phyloP scores from a whole-genome alignment of 1,139 yeast species.

The Suhomyces guaymorum region DNA sequence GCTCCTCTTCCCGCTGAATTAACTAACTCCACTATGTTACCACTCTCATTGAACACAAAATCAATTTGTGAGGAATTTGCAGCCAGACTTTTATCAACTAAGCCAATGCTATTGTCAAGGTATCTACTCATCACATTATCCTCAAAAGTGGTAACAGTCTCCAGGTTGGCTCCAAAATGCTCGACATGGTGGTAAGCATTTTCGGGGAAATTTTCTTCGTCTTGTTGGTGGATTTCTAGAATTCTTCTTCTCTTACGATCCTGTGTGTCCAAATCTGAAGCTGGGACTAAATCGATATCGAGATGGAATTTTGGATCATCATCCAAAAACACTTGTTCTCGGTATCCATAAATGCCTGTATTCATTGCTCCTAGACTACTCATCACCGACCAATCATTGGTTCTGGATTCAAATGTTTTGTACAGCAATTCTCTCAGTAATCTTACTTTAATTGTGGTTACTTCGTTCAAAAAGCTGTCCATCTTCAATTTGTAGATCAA shows the following conservation, averaged over 20 bases:
- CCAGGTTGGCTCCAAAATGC: background rate
- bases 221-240: constrained; percentile 17
- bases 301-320: constrained; percentile 49
- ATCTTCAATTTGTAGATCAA: constrained; percentile 55
- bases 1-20: constrained; percentile 1
- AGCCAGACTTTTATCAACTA: constrained; percentile 2
- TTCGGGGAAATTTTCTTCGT: constrained; percentile 14
- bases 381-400: background rate
- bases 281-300: constrained; percentile 28
- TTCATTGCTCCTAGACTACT: background rate
- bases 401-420: constrained; percentile 4
- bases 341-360: background rate
- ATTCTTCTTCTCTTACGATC: constrained; percentile 16
- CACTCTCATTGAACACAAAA: constrained; percentile 13
- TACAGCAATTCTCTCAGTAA: constrained; percentile 22
- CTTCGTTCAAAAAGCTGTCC: constrained; percentile 43
- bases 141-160: constrained; percentile 3
- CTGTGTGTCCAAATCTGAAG: constrained; percentile 2
- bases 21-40: constrained; percentile 6
- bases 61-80: constrained; percentile 8
- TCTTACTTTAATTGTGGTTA: constrained; percentile 26
- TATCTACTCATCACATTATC: constrained; percentile 7
- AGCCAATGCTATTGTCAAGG: constrained; percentile 3
- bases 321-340: constrained; percentile 20
- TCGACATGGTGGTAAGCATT: background rate